A percentile compares a stretch with the other conserved stretches of the same genome.
phyloP scores from a whole-genome alignment of 305 asterid species.

The Fraxinus baroniana region DNA sequence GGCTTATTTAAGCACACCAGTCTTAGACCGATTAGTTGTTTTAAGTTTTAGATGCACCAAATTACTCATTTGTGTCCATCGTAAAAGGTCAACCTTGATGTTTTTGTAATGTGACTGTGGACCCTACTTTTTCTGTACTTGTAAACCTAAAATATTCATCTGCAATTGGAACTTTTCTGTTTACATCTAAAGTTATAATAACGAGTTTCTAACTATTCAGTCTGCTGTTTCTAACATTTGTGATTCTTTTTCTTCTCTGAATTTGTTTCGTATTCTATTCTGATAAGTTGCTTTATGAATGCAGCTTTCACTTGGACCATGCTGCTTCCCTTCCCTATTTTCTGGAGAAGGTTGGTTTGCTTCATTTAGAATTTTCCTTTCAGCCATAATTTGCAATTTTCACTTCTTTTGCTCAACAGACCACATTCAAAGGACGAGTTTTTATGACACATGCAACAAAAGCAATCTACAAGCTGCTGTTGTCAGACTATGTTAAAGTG shows the following conservation, averaged over 20 bases:
- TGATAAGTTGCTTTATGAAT: slow-evolving; percentile 19
- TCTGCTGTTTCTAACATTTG: slow-evolving; percentile 9
- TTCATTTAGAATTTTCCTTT: slow-evolving; percentile 24
- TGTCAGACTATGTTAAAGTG: slow-evolving; percentile 90
- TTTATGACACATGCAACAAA: slow-evolving; percentile 99
- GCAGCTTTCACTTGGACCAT: slow-evolving; percentile 99
- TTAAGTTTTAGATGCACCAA: neutral
- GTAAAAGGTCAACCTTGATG: neutral
- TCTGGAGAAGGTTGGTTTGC: slow-evolving; percentile 72
- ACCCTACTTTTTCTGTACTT: neutral
- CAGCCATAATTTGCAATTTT: slow-evolving; percentile 16
- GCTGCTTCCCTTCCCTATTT: slow-evolving; percentile 99
- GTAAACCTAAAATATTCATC: neutral
- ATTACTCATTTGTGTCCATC: neutral
- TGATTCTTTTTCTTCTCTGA: slow-evolving; percentile 16
- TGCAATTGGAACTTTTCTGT: neutral
- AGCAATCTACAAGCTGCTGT: slow-evolving; percentile 89
- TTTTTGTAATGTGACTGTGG: neutral
- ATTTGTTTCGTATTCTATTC: slow-evolving; percentile 13
- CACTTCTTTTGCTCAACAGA: slow-evolving; percentile 44
- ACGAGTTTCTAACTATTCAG: neutral
- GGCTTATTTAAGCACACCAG: neutral
- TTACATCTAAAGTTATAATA: neutral
- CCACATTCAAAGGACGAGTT: slow-evolving; percentile 85
- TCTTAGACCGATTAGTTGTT: neutral